These are phyloP conservation scores for Wakefieldia striispora DNA, from an alignment of 768 basidiomycete species.

Conservation along the genomic window DNA sequence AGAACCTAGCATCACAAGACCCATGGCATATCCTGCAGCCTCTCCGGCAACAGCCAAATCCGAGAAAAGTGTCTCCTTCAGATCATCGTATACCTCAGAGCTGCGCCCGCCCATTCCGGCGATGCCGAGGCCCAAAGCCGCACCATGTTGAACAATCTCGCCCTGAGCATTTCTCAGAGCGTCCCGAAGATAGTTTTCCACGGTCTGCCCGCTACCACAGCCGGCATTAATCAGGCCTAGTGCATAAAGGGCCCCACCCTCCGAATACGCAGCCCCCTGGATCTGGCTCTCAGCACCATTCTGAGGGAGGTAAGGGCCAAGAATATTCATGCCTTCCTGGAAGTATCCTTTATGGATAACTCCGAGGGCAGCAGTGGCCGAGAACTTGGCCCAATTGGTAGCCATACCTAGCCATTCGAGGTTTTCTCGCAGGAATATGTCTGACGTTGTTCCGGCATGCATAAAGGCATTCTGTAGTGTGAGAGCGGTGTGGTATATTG, in stretches of 20 bases:
- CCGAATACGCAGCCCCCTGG: slow-evolving; percentile 81
- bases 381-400: slow-evolving; percentile 98
- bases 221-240: slow-evolving; percentile 94
- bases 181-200: slow-evolving; percentile 76
- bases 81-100: slow-evolving; percentile 85
- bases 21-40: slow-evolving; percentile 96
- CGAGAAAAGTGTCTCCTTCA: slow-evolving; percentile 85
- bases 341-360: slow-evolving; percentile 98
- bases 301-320: slow-evolving; percentile 91
- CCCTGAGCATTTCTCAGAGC: slow-evolving; percentile 71
- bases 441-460: slow-evolving; percentile 97
- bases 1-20: slow-evolving; percentile 96
- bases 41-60: slow-evolving; percentile 97
- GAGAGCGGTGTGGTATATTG: slow-evolving; percentile 95
- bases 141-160: slow-evolving; percentile 95
- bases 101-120: slow-evolving; percentile 92
- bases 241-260: slow-evolving; percentile 95
- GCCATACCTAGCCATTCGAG: slow-evolving; percentile 95
- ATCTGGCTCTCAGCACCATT: slow-evolving; percentile 72
- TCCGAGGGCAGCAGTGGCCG: slow-evolving; percentile 93
- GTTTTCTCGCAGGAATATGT: slow-evolving; percentile 90
- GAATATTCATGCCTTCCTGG: slow-evolving; percentile 86
- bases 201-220: slow-evolving; percentile 66
- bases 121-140: slow-evolving; percentile 94
- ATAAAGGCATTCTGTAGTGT: slow-evolving; percentile 97